Evolutionary conservation across 2,329 filamentous ascomycete species (phyloP).

Genomic region (Diaporthe sp.): DNA sequence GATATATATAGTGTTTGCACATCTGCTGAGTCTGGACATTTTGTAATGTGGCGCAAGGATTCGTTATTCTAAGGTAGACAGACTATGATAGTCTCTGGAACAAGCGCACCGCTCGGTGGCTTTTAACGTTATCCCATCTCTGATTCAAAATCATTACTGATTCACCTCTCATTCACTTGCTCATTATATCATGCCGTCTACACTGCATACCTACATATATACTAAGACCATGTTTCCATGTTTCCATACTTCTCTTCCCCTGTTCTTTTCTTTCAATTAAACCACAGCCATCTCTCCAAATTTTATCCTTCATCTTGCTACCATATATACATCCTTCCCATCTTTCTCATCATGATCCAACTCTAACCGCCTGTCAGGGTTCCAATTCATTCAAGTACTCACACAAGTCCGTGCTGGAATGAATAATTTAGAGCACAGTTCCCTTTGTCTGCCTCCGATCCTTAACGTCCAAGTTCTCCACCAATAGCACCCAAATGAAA

Average conservation of each 20-base stretch:
- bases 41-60: too few relatives aligned
- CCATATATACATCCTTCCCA: too few relatives aligned
- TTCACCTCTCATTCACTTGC: background rate
- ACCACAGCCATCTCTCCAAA: background rate
- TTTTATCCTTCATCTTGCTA: too few relatives aligned
- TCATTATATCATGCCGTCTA: background rate
- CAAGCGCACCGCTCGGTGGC: too few relatives aligned
- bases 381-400: background rate
- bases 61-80: too few relatives aligned
- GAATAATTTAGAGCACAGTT: slow-evolving; percentile 57
- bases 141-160: background rate
- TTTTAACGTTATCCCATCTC: too few relatives aligned
- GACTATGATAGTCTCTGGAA: too few relatives aligned
- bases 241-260: background rate
- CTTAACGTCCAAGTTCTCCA: slow-evolving; percentile 63
- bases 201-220: background rate
- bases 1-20: too few relatives aligned
- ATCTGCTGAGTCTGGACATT: too few relatives aligned
- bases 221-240: background rate
- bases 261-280: background rate
- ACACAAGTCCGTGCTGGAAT: background rate
- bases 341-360: too few relatives aligned
- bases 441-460: slow-evolving; percentile 65
- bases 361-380: too few relatives aligned
- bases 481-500: slow-evolving; percentile 56